These are phyloP conservation scores for Allium fistulosum DNA, from an alignment of 106 monocot species.

Conservation along the genomic window DNA sequence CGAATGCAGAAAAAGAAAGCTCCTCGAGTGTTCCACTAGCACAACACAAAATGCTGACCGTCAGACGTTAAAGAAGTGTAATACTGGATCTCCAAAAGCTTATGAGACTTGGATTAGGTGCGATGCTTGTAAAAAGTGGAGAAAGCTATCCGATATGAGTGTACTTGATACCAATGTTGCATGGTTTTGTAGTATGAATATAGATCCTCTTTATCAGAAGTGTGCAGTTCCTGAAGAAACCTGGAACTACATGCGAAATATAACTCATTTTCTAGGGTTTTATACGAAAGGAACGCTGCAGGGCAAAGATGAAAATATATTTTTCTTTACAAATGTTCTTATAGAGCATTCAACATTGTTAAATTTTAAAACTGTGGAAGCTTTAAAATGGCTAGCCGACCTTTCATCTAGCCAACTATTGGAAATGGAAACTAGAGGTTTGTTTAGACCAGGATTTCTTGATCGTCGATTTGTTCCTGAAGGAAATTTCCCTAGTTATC, in stretches of 20 bases:
- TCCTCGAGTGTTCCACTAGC: background rate
- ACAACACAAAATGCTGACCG: slow-evolving; percentile 1
- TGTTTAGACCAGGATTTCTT: slow-evolving; percentile 50
- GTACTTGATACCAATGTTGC: slow-evolving; percentile 46
- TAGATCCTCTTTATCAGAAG: slow-evolving; percentile 48
- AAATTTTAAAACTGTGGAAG: slow-evolving; percentile 60
- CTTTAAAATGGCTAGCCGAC: slow-evolving; percentile 71
- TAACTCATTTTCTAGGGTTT: slow-evolving; percentile 91
- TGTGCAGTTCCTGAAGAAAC: slow-evolving; percentile 68
- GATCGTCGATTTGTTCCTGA: slow-evolving; percentile 8
- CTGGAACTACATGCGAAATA: slow-evolving; percentile 53
- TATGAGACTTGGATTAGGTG: slow-evolving; percentile 92
- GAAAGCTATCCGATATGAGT: slow-evolving; percentile 41
- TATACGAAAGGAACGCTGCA: slow-evolving; percentile 52
- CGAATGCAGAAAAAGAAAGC: slow-evolving; percentile 8
- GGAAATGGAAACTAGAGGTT: slow-evolving; percentile 73
- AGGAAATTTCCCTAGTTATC: slow-evolving; percentile 29
- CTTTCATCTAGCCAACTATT: slow-evolving; percentile 48
- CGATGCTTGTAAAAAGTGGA: slow-evolving; percentile 98
- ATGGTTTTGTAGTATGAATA: slow-evolving; percentile 98
- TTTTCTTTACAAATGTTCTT: slow-evolving; percentile 67
- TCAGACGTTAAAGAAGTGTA: slow-evolving; percentile 29
- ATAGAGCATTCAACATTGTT: slow-evolving; percentile 60
- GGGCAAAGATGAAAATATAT: slow-evolving; percentile 65
- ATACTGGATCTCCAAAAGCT: slow-evolving; percentile 12